Percentiles rank a stretch among this genome's conserved stretches.
These are phyloP conservation scores for Erythrobasidium hasegawianum DNA, from an alignment of 1,284 basidiomycete genomes.

Conservation along the genomic window DNA sequence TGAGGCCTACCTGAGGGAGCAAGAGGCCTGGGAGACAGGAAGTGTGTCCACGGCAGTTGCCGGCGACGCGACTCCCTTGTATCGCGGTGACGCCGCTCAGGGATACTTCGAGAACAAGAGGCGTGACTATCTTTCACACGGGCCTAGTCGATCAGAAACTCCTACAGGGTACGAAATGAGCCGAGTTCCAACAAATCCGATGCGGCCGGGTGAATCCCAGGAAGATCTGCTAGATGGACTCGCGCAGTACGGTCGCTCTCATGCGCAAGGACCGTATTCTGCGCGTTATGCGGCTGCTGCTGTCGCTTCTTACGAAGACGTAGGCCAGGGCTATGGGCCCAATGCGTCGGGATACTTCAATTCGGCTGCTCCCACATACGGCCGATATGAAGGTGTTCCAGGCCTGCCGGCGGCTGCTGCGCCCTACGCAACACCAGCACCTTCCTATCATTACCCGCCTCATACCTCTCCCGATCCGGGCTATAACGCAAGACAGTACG, in stretches of 20 bases:
- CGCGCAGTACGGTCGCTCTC: not conserved
- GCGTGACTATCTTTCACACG: constrained; percentile 32
- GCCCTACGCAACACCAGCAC: constrained; percentile 7
- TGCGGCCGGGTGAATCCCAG: constrained; percentile 9
- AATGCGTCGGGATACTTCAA: constrained; percentile 8
- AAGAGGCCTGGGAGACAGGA: constrained; percentile 43
- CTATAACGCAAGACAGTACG: constrained; percentile 16
- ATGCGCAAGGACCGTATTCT: not conserved
- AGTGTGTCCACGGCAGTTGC: constrained; percentile 26
- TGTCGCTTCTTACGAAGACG: constrained; percentile 27
- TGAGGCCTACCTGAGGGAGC: constrained; percentile 44
- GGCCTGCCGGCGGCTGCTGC: constrained; percentile 3
- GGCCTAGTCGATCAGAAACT: constrained; percentile 27
- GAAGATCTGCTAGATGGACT: constrained; percentile 24
- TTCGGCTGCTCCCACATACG: not conserved
- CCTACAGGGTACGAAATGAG: constrained; percentile 21
- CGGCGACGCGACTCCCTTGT: constrained; percentile 21
- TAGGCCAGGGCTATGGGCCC: constrained; percentile 6
- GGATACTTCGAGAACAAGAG: constrained; percentile 26
- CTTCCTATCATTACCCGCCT: constrained; percentile 8
- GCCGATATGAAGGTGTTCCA: not conserved
- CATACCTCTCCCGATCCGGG: not conserved
- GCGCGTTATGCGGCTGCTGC: not conserved
- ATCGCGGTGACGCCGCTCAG: constrained; percentile 9
- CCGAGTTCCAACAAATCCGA: constrained; percentile 9